These are phyloP conservation scores for Corylus americana DNA, from an alignment of 306 rosid species.

Conservation along the genomic window DNA sequence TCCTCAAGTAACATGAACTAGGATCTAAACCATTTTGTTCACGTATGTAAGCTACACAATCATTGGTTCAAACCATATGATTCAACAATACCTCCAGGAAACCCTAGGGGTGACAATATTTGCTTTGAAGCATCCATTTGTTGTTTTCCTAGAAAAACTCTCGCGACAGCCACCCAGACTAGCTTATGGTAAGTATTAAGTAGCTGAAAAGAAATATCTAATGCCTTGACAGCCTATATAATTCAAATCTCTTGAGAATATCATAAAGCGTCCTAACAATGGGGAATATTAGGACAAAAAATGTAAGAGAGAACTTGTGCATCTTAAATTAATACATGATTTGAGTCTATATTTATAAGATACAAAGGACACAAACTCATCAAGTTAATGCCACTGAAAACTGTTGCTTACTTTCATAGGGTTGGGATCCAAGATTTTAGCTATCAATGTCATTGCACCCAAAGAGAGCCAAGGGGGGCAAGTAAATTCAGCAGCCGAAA, in stretches of 20 bases:
- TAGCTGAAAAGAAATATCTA: neutral
- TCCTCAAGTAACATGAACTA: neutral
- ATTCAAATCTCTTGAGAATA: neutral
- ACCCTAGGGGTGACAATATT: neutral
- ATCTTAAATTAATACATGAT: neutral
- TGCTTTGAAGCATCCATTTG: neutral
- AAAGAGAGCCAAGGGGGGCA: conserved; percentile 97
- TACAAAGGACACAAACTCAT: neutral
- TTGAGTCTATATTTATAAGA: neutral
- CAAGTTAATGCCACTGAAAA: neutral
- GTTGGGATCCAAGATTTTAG: conserved; percentile 89
- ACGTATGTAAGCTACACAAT: neutral
- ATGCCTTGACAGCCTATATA: conserved; percentile 6
- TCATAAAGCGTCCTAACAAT: neutral
- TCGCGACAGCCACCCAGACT: neutral
- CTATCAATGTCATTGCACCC: conserved; percentile 83
- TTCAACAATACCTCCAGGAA: neutral
- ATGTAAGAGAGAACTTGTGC: neutral
- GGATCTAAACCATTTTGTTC: neutral
- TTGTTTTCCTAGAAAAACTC: neutral
- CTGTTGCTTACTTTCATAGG: conserved; percentile 74
- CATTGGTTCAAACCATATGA: neutral
- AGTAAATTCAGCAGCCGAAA: conserved; percentile 85
- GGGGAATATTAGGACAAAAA: neutral
- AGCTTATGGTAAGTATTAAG: neutral